These are phyloP conservation scores for Phyllosticta ampelicida DNA, from an alignment of 2,329 filamentous ascomycete genomes.

Conservation along the genomic window DNA sequence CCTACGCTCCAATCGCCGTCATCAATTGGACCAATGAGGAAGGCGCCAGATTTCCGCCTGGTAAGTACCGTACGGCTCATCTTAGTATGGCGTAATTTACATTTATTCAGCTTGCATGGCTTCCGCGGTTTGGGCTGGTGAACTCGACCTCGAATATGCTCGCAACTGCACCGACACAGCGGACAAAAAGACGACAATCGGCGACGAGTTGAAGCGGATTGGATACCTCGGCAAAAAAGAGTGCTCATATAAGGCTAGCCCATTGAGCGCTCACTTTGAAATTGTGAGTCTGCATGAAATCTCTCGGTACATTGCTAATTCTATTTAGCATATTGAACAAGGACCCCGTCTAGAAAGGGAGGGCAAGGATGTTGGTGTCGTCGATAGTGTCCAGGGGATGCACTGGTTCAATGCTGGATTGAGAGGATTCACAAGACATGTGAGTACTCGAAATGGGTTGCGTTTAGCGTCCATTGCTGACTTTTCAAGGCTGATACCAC, in stretches of 20 bases:
- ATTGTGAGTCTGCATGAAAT: not conserved
- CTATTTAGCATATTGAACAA: conserved; percentile 5
- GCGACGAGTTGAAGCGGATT: conserved; percentile 20
- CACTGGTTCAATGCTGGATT: conserved; percentile 4
- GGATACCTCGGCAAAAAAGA: conserved; percentile 22
- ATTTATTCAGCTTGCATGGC: not conserved
- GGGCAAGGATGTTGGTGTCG: conserved; percentile 6
- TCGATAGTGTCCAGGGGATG: conserved; percentile 10
- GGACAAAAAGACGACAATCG: conserved; percentile 12
- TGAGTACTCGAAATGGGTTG: not conserved
- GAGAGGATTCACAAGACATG: not conserved
- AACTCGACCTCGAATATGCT: not conserved
- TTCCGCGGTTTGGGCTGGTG: not conserved
- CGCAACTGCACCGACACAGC: not conserved
- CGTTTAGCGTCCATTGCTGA: not conserved
- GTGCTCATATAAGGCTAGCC: not conserved
- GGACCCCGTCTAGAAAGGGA: conserved; percentile 6
- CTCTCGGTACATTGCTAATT: not conserved
- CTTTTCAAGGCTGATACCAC: not conserved
- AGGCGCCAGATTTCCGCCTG: conserved; percentile 9
- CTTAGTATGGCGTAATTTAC: not conserved
- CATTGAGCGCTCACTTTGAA: conserved; percentile 8
- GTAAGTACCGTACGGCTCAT: not conserved
- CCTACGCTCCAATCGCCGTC: conserved; percentile 13
- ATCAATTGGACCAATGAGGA: conserved; percentile 16